A percentile compares a stretch with the other conserved stretches of the same genome.
phyloP scores from a whole-genome alignment of 768 basidiomycete species.

The Floccularia luteovirens region DNA sequence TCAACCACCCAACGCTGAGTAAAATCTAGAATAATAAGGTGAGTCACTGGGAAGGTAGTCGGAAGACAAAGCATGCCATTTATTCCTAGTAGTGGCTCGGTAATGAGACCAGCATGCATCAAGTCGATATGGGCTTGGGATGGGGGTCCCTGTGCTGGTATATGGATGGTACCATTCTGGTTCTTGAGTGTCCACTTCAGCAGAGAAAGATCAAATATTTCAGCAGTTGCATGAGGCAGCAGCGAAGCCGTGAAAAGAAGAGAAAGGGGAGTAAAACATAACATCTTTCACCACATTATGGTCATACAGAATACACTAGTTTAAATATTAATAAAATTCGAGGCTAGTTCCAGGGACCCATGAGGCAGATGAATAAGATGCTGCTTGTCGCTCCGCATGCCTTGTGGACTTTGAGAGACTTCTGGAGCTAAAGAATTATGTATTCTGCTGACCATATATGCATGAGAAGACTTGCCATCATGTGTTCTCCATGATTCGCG shows the following conservation, averaged over 20 bases:
- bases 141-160: slow-evolving; percentile 43
- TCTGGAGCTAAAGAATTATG: neutral
- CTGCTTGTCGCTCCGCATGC: neutral
- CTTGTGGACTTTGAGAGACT: slow-evolving; percentile 1
- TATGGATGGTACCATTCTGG: slow-evolving; percentile 43
- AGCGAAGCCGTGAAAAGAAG: neutral
- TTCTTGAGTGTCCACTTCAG: slow-evolving; percentile 48
- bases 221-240: neutral
- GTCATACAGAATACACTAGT: neutral
- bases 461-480: too few species aligned
- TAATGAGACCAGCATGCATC: slow-evolving; percentile 41
- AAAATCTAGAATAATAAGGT: slow-evolving; percentile 28
- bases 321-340: neutral
- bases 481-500: too few species aligned
- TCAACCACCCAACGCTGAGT: slow-evolving; percentile 47
- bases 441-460: too few species aligned
- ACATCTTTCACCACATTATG: too few species aligned
- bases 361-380: too few species aligned
- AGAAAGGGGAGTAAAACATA: neutral
- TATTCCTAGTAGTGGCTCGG: slow-evolving; percentile 43
- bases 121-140: slow-evolving; percentile 52
- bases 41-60: neutral
- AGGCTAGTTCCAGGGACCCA: too few species aligned
- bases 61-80: slow-evolving; percentile 30
- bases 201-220: slow-evolving; percentile 31